Base-by-base conservation (phyloP, 2,329 filamentous ascomycete genomes). In the Teratosphaeria epicoccoides region DNA sequence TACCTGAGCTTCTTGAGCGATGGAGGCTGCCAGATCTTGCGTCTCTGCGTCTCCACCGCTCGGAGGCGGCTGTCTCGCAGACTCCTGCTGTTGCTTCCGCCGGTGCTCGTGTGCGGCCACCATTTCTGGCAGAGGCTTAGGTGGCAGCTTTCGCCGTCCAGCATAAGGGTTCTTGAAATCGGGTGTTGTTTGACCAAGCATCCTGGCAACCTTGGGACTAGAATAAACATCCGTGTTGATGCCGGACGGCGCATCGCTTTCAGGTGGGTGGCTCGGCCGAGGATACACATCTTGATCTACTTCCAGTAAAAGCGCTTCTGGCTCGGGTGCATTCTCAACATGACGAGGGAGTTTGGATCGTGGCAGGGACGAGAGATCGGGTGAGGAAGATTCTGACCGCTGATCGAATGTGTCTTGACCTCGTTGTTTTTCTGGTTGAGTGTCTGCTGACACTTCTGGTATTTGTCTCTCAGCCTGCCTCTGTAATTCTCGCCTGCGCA, bases 351-450 rank as follows among this genome's bases (percentile, higher is more conserved):
- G 69, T 57, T 79, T 80, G 6, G 75, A 68, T 46, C 72, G 70
- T 10, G 81, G 79, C 25, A 79, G 63, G 6, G 77, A 75, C 3
- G 78, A 79, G 7, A 75, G 55, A 3, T 75, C 70, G 4, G 74
- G 68, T 25, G 73, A 71, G 7, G 70, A 68, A 47, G 72, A 67
- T 22, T 67, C 69, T 6, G 77, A 73, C 45, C 75, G 74, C 22
- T 72, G 66, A 57, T 78, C 79, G 64, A 80, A 83, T 10, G 77
- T 75, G 61, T 83, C 80, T 53, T 75, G 70, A 56, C 76, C 76
- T 37, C 58, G 55, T 2, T 61, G 55, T 20, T 56, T 52, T 1
- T 58, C 55, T 4, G 54, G 57, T 47, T 73, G 68, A 22, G 72
- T 66, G 48, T 76, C 73, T 24, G 76, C 75, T 11, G 73, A 67